Conservation (phyloP, 345 rosid genomes). For the Salix arbutifolia region DNA sequence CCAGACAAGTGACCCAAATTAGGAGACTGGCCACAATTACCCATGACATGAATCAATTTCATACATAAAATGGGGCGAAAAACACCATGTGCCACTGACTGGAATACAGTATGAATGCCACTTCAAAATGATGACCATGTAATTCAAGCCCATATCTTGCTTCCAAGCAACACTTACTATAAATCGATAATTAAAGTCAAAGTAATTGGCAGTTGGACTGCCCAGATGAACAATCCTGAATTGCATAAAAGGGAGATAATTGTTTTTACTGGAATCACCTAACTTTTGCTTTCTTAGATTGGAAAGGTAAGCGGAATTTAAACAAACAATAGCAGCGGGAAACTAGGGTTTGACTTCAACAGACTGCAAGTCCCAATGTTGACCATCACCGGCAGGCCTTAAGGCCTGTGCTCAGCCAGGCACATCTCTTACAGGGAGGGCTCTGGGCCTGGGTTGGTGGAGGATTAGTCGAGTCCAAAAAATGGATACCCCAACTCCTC, state of each 20-base stretch:
- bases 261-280: not conserved
- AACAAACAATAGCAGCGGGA: not conserved
- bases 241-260: not conserved
- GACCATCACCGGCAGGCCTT: not conserved
- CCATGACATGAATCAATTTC: not conserved
- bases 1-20: not conserved
- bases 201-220: no score
- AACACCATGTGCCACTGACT: not conserved
- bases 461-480: not conserved
- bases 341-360: not conserved
- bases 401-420: not conserved
- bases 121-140: not conserved
- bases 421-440: not conserved
- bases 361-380: not conserved
- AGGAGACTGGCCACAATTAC: not conserved
- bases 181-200: no score
- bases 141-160: not conserved
- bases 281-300: not conserved
- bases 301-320: not conserved
- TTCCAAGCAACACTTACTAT: not conserved
- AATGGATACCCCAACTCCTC: not conserved
- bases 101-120: not conserved
- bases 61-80: not conserved
- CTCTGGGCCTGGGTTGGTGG: not conserved
- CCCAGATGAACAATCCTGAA: not conserved